phyloP scores from a whole-genome alignment of 1,284 basidiomycete genomes.

The Neonothopanus nambi region DNA sequence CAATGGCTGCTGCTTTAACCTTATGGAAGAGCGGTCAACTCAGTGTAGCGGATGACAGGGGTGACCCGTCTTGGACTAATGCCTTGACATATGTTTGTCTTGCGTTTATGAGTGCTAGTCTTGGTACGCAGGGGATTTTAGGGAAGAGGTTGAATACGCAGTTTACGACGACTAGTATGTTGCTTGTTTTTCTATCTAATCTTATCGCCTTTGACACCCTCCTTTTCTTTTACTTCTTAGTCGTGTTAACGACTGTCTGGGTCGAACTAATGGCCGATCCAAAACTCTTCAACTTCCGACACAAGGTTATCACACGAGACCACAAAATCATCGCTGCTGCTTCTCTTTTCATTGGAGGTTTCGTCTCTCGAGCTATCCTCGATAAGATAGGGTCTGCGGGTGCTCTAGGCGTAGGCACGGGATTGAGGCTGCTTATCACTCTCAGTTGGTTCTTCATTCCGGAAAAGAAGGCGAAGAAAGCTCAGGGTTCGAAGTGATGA shows the following conservation, averaged over 20 bases:
- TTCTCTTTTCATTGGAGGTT: conserved; percentile 64
- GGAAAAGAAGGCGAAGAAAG: conserved; percentile 32
- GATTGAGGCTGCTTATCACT: conserved; percentile 50
- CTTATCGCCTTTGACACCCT: neutral
- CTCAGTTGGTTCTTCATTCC: conserved; percentile 59
- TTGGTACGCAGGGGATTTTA: conserved; percentile 68
- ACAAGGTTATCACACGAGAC: conserved; percentile 51
- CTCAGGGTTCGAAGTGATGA: conserved; percentile 1
- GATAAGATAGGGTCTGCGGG: conserved; percentile 50
- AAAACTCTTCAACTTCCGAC: conserved; percentile 44
- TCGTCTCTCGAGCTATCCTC: conserved; percentile 55
- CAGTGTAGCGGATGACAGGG: conserved; percentile 44
- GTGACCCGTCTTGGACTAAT: conserved; percentile 55
- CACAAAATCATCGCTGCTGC: conserved; percentile 58
- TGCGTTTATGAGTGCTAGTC: conserved; percentile 60
- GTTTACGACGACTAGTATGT: conserved; percentile 58
- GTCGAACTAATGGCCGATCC: conserved; percentile 72
- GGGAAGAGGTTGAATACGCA: conserved; percentile 64
- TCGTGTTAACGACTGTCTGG: conserved; percentile 70
- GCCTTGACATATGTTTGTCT: conserved; percentile 53
- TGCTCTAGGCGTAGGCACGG: conserved; percentile 56
- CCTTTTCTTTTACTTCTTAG: conserved; percentile 26
- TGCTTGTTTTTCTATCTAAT: neutral
- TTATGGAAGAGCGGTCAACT: conserved; percentile 49
- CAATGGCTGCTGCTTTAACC: conserved; percentile 55